Percentiles rank a stretch among this genome's conserved stretches.
Conservation (phyloP, 1,284 basidiomycete genomes). For the Ceratobasidium sp. region DNA sequence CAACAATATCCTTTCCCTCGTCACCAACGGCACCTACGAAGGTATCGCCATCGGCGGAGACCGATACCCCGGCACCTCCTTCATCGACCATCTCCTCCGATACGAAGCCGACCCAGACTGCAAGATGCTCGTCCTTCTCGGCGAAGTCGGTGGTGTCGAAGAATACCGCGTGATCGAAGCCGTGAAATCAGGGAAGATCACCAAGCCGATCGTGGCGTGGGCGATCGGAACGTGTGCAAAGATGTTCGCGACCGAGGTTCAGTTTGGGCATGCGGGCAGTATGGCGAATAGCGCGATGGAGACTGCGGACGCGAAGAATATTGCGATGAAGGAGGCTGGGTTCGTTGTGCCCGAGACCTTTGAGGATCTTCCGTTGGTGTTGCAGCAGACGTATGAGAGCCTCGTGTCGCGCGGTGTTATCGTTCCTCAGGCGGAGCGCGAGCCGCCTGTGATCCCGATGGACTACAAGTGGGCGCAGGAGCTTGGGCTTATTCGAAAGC, state of each 20-base stretch:
- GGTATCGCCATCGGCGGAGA: constrained; percentile 99
- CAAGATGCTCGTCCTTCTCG: constrained; percentile 98
- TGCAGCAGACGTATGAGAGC: constrained; percentile 87
- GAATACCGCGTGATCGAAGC: constrained; percentile 99
- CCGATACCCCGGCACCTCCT: constrained; percentile 97
- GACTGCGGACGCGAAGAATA: constrained; percentile 98
- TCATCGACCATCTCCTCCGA: constrained; percentile 98
- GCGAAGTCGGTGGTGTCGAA: constrained; percentile 98
- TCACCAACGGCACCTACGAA: constrained; percentile 99
- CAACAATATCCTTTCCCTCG: constrained; percentile 98
- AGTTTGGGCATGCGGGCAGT: constrained; percentile 98
- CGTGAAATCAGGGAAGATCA: constrained; percentile 94
- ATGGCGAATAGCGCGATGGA: constrained; percentile 99
- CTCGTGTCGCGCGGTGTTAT: constrained; percentile 83
- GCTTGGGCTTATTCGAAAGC: constrained; percentile 98
- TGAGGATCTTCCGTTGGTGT: constrained; percentile 90
- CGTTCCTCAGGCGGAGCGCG: constrained; percentile 81
- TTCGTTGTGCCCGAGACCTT: constrained; percentile 99
- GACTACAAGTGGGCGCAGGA: constrained; percentile 99
- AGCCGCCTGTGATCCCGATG: constrained; percentile 97
- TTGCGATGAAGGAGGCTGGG: constrained; percentile 93
- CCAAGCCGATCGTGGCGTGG: constrained; percentile 99
- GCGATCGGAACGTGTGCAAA: constrained; percentile 99
- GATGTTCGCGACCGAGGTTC: constrained; percentile 99
- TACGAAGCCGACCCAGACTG: constrained; percentile 98